A percentile compares a stretch with the other conserved stretches of the same genome.
phyloP scores from a whole-genome alignment of 2,329 filamentous ascomycete species.

The Epichloe glyceriae region DNA sequence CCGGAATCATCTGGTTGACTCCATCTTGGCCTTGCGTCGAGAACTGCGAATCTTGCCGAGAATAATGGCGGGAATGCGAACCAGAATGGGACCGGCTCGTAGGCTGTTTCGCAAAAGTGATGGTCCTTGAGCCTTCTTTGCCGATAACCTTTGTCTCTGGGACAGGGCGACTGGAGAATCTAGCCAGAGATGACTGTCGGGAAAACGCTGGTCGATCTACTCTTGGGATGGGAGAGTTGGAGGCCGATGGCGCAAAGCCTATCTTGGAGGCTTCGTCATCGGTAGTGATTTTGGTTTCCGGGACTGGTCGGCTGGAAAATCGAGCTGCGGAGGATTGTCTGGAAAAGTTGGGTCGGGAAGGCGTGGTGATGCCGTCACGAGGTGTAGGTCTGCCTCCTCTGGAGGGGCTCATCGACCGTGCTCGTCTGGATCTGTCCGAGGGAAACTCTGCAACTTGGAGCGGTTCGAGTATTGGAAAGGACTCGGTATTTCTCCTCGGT shows the following conservation, averaged over 20 bases:
- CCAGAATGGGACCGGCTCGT: conserved; percentile 6
- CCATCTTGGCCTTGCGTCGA: conserved; percentile 21
- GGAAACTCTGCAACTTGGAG: conserved; percentile 6
- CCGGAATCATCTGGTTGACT: conserved; percentile 29
- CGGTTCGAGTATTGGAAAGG: conserved; percentile 13
- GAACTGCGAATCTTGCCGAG: conserved; percentile 22
- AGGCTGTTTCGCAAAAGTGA: conserved; percentile 44
- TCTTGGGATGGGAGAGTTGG: conserved; percentile 13
- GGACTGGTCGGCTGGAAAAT: conserved; percentile 63
- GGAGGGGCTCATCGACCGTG: conserved; percentile 14
- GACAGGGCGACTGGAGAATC: conserved; percentile 50
- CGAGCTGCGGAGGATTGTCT: conserved; percentile 41
- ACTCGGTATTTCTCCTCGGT: conserved; percentile 5
- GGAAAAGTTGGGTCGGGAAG: conserved; percentile 33
- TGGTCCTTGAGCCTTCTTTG: conserved; percentile 41
- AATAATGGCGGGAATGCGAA: conserved; percentile 15
- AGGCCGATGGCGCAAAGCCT: conserved; percentile 46
- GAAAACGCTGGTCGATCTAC: conserved; percentile 25
- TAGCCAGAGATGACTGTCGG: conserved; percentile 35
- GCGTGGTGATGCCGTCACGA: conserved; percentile 13
- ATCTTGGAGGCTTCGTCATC: conserved; percentile 50
- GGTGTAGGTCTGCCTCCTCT: conserved; percentile 6
- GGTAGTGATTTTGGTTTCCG: conserved; percentile 51
- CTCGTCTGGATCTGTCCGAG: conserved; percentile 7
- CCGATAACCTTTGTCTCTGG: conserved; percentile 47